These are phyloP conservation scores for Allium cepa DNA, from an alignment of 106 monocot genomes.

Conservation along the genomic window DNA sequence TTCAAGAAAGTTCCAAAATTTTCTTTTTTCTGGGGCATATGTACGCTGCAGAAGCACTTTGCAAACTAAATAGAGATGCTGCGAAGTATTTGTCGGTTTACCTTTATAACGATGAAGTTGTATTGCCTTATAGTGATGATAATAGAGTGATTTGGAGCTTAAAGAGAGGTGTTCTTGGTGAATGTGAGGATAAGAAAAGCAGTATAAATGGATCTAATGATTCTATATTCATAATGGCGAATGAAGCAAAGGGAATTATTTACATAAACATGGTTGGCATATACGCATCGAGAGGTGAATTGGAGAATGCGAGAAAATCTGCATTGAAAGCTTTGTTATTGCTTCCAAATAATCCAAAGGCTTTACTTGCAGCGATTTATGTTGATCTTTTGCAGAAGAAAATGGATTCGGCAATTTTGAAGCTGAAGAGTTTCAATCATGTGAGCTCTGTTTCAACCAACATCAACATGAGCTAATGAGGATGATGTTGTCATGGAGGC, in stretches of 20 bases:
- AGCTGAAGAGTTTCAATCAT: slow-evolving; percentile 47
- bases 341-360: slow-evolving; percentile 55
- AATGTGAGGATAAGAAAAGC: slow-evolving; percentile 47
- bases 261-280: slow-evolving; percentile 45
- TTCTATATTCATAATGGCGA: slow-evolving; percentile 12
- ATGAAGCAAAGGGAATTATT: slow-evolving; percentile 52
- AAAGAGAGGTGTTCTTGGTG: slow-evolving; percentile 21
- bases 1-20: slow-evolving; percentile 57
- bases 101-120: slow-evolving; percentile 22
- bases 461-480: slow-evolving; percentile 17
- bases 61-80: slow-evolving; percentile 67
- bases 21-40: slow-evolving; percentile 54
- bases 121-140: slow-evolving; percentile 56
- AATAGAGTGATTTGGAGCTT: slow-evolving; percentile 35
- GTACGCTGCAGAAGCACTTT: slow-evolving; percentile 93
- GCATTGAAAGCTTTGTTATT: slow-evolving; percentile 28
- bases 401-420: slow-evolving; percentile 39
- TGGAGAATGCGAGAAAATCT: slow-evolving; percentile 49
- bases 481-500: slow-evolving; percentile 3
- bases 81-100: slow-evolving; percentile 46
- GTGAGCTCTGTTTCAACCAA: slow-evolving; percentile 19
- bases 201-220: slow-evolving; percentile 11
- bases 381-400: slow-evolving; percentile 56
- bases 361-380: slow-evolving; percentile 43
- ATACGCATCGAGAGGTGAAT: slow-evolving; percentile 49